Evolutionary conservation across 2,329 filamentous ascomycete species (phyloP), one percentile per base, ranked within the genome.

Genomic region (Aspergillus ustus): DNA sequence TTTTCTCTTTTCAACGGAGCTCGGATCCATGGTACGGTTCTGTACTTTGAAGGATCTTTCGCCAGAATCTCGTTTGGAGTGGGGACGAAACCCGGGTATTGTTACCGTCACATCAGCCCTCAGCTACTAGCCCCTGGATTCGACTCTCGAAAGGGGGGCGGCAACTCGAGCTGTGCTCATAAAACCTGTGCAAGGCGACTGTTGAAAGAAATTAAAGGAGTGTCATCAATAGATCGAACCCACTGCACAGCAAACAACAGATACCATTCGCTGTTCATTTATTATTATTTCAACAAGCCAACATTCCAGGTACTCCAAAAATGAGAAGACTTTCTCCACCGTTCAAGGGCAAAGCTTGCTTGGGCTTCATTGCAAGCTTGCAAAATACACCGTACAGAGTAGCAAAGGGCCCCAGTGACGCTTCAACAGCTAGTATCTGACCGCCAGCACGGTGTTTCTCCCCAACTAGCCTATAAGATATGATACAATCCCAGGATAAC

Each of bases 91-190:
- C 2, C n/a, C 29, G 29, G 15, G 62, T 61, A 61, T 55, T 50
- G 34, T 40, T 49, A 59, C 50, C 25, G 55, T 58, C 55, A 58
- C 46, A 17, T 37, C 17, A 19, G 59, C 56, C 58, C 34, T 40
- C 34, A 17, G 22, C 50, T 59, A 63, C 61, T 48, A 37, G 50
- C 61, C 57, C 61, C 61, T 63, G 61, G 58, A 62, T 44, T 52
- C 45, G 31, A 28, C 40, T 31, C 22, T 53, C 7, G 28, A 46
- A 48, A 46, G 25, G 52, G 43, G 43, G 31, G 4, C 34, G 34
- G 34, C 31, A 15, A 40, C 11, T 40, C 34, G 2, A 40, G 34
- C 11, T 40, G 34, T 13, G 34, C 34, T 40, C 34, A 40, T 40
- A 13, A 40, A 40, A 40, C 8, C 11, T 13, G 34, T 46, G 57